A percentile compares a stretch with the other conserved stretches of the same genome.
phyloP scores from a whole-genome alignment of 2,329 filamentous ascomycete species.

The Geosmithia morbida region DNA sequence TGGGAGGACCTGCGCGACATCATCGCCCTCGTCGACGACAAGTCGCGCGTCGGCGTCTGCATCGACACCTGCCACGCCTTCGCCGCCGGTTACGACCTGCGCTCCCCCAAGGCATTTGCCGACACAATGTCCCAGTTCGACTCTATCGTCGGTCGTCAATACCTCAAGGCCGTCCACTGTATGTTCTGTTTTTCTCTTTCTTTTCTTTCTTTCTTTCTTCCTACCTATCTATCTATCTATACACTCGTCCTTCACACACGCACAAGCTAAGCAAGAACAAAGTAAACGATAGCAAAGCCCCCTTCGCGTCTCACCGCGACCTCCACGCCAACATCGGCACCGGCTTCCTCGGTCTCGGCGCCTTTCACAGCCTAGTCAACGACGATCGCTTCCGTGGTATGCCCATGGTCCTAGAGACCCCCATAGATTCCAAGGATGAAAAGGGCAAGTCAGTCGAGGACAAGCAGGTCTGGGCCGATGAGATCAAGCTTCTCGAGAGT shows the following conservation, averaged over 20 bases:
- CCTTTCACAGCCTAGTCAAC: constrained; percentile 88
- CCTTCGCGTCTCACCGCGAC: constrained; percentile 67
- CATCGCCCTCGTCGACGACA: constrained; percentile 66
- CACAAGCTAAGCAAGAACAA: background rate
- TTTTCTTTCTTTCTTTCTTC: background rate
- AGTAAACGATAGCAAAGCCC: constrained; percentile 92
- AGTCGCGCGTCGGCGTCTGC: constrained; percentile 78
- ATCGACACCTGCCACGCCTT: constrained; percentile 96
- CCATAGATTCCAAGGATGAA: constrained; percentile 57
- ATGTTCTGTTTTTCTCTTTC: constrained; percentile 4
- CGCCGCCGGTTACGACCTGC: constrained; percentile 82
- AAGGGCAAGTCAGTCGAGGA: constrained; percentile 61
- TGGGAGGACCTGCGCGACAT: constrained; percentile 82
- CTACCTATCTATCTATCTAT: background rate
- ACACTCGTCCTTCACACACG: background rate
- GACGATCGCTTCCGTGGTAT: constrained; percentile 58
- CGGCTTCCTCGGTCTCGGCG: constrained; percentile 77
- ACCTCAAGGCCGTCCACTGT: constrained; percentile 70
- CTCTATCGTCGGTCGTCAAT: constrained; percentile 58
- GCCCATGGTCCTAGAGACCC: constrained; percentile 94
- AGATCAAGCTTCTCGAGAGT: constrained; percentile 88
- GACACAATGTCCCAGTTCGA: constrained; percentile 67
- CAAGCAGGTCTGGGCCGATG: constrained; percentile 72
- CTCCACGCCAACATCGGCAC: constrained; percentile 94
- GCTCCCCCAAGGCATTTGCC: constrained; percentile 58